Conservation (phyloP, 108 stramenopile genomes). For the Cyclotella kingstonii region DNA sequence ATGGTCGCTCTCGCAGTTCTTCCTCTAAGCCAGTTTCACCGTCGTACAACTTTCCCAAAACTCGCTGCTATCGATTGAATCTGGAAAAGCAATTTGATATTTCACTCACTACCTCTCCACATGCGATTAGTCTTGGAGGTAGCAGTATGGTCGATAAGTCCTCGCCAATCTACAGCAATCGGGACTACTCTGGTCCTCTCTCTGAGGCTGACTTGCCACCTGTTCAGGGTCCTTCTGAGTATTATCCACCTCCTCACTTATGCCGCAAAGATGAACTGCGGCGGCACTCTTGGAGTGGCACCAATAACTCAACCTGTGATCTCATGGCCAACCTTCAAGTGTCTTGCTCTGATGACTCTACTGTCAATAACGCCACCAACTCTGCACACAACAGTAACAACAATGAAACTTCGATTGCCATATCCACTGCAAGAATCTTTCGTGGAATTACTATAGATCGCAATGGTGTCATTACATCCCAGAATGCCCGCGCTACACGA, state of each 20-base stretch:
- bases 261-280: constrained; percentile 19
- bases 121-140: too few relatives aligned
- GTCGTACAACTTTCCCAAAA: constrained; percentile 20
- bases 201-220: constrained; percentile 31
- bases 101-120: neutral
- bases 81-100: constrained; percentile 55
- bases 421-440: constrained; percentile 80
- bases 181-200: constrained; percentile 39
- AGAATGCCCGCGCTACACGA: constrained; percentile 81
- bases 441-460: constrained; percentile 73
- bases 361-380: neutral
- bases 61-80: constrained; percentile 80
- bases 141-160: too few relatives aligned
- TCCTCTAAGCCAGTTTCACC: neutral
- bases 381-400: too few relatives aligned
- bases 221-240: constrained; percentile 29
- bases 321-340: constrained; percentile 30
- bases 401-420: constrained; percentile 60
- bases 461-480: constrained; percentile 68
- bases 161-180: constrained; percentile 1
- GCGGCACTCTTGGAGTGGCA: constrained; percentile 24
- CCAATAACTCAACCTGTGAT: neutral
- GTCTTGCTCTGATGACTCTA: constrained; percentile 22
- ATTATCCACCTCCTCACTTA: constrained; percentile 33
- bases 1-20: constrained; percentile 3